Evolutionary conservation across 1,139 yeast species (phyloP), one percentile per base, ranked within the genome.

Genomic region (Eremothecium sinecaudum): DNA sequence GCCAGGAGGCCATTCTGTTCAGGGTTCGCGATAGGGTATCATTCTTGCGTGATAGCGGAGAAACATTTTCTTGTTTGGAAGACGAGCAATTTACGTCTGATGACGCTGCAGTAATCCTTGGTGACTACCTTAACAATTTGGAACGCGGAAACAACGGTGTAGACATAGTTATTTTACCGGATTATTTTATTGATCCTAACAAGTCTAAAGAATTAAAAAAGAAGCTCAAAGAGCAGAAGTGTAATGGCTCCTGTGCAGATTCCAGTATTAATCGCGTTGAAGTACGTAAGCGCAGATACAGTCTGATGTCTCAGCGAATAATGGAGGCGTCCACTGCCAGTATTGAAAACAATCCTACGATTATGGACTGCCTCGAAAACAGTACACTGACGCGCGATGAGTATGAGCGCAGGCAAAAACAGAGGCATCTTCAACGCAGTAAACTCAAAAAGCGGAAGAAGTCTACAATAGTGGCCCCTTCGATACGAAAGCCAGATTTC

Each of bases 141-240:
- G 21, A 14, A 9, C 21, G 21, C 3, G 30, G n/a, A 9, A 27
- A 14, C 21, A 21, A 27, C n/a, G 30, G 14, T n/a, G 44, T 36
- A 17, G 41, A 44, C 33, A 43, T 45, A 14, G 47, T 46, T 5
- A 31, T 46, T 11, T 34, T 46, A 19, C 47, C 45, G 21, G 48
- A 46, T 31, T 46, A 46, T 25, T 46, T 46, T 34, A 45, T 46
- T 24, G 50, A 46, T 21, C 46, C 47, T n/a, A 46, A 45, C 35
- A 46, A 46, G 28, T 42, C 46, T 11, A 46, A 46, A 34, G 50
- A 46, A 34, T 42, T 40, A 37, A 46, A 46, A 38, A 37, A 38
- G 21, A 43, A 42, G 28, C 42, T 32, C 30, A 41, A 35, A 15
- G 37, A 37, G 28, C 24, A 21, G 31, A 38, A 36, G 24, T 25